phyloP scores from a whole-genome alignment of 768 basidiomycete genomes.

The Calocera viscosa region DNA sequence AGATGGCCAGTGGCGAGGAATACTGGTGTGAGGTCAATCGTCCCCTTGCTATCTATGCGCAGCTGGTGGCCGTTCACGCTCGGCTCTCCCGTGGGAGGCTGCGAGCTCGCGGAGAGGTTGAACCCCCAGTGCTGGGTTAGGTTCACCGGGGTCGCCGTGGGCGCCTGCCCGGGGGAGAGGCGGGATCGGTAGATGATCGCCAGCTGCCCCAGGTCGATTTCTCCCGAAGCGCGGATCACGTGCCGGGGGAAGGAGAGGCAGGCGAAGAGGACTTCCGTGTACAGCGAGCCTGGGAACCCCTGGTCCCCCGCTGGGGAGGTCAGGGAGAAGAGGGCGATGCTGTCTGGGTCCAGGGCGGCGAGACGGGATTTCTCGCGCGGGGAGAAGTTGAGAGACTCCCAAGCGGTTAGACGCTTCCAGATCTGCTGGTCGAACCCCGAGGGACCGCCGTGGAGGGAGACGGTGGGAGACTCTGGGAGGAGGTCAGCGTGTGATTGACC shows the following conservation, averaged over 20 bases:
- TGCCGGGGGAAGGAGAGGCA: slow-evolving; percentile 19
- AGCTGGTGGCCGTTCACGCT: slow-evolving; percentile 42
- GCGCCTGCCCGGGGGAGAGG: slow-evolving; percentile 31
- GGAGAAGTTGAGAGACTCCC: slow-evolving; percentile 13
- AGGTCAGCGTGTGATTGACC: neutral
- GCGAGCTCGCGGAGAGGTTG: slow-evolving; percentile 68
- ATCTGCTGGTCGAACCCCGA: slow-evolving; percentile 47
- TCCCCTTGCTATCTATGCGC: slow-evolving; percentile 38
- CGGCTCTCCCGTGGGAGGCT: slow-evolving; percentile 42
- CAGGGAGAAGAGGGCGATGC: slow-evolving; percentile 49
- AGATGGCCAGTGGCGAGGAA: slow-evolving; percentile 44
- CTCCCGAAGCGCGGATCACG: slow-evolving; percentile 20
- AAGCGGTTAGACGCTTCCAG: slow-evolving; percentile 38
- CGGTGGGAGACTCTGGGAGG: slow-evolving; percentile 25
- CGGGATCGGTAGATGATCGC: slow-evolving; percentile 58
- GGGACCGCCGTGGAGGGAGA: slow-evolving; percentile 63
- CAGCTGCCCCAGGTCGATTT: slow-evolving; percentile 49
- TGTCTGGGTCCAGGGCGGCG: slow-evolving; percentile 40
- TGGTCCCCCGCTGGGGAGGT: slow-evolving; percentile 55
- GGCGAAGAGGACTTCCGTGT: slow-evolving; percentile 45
- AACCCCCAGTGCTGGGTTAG: slow-evolving; percentile 79
- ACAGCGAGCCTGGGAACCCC: slow-evolving; percentile 52
- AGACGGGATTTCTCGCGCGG: slow-evolving; percentile 25
- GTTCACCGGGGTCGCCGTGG: slow-evolving; percentile 56
- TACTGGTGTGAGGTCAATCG: slow-evolving; percentile 40